Conservation (phyloP, 225 moss, liverwort and hornwort genomes). For the Pleurozium schreberi region DNA sequence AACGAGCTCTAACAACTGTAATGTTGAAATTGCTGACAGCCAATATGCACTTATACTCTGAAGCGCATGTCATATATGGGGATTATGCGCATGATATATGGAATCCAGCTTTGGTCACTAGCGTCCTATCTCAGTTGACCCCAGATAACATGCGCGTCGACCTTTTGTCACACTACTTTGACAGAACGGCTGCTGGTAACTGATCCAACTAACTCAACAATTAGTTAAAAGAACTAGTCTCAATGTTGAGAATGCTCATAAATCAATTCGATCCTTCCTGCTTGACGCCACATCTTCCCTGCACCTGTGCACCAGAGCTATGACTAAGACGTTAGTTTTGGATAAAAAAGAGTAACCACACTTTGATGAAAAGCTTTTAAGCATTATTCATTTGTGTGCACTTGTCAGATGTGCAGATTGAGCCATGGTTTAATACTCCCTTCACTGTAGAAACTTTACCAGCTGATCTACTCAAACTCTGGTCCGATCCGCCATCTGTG, state of each 20-base stretch:
- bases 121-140: constrained; percentile 16
- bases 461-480: background rate
- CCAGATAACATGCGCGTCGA: constrained; percentile 38
- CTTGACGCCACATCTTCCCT: too few species aligned
- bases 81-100: constrained; percentile 37
- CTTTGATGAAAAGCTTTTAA: too few species aligned
- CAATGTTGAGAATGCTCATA: too few species aligned
- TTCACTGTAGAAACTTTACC: constrained; percentile 28
- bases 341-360: too few species aligned
- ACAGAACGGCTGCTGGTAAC: constrained; percentile 30
- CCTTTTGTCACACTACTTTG: constrained; percentile 26
- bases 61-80: constrained; percentile 37
- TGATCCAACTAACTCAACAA: too few species aligned
- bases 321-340: too few species aligned
- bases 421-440: constrained; percentile 50
- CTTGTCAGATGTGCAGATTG: constrained; percentile 32
- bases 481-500: constrained; percentile 32
- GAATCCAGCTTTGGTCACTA: constrained; percentile 24
- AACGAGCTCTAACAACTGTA: too few species aligned
- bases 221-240: too few species aligned
- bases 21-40: constrained; percentile 9
- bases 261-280: background rate
- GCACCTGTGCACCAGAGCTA: too few species aligned
- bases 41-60: constrained; percentile 34
- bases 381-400: background rate